Evolutionary conservation across 768 basidiomycete species (phyloP), one percentile per base, ranked within the genome.

Genomic region (Rickenella mellea): DNA sequence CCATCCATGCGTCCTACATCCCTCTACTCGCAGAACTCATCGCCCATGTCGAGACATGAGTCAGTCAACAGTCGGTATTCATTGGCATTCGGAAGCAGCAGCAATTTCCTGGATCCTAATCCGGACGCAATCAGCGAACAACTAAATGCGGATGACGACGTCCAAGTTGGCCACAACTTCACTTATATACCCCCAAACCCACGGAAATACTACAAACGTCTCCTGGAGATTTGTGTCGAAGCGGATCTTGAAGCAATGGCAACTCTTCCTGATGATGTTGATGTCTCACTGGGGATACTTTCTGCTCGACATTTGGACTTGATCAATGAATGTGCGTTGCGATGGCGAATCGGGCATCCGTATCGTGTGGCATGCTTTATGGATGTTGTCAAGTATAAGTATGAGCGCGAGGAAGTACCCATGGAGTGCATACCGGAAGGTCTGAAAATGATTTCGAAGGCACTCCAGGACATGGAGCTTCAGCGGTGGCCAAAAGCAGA

Each of bases 351-450:
- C 47, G 75, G 79, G 2, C 81, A 83, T 48, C 66, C 83, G 14
- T 87, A 84, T 55, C 78, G 86, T 26, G 80, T 74, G 1, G 71
- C 80, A 8, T 82, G 80, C 54, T 96, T 93, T 65, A 63, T 96
- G 52, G 83, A 88, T 42, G 69, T 90, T 41, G 87, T 97, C 40
- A 83, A 79, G 48, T 78, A 83, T 39, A 80, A 91, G 56, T 96
- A 84, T 55, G 86, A 92, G 62, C 76, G 84, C 26, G 82, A 85
- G 48, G 82, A 91, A 48, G 88, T 98, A 5, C 96, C 96, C 2
- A 66, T 94, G 55, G 94, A 94, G 54, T 98, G 96, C 59, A 78
- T 98, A 40, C 85, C 85, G 0, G 96, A 97, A 60, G 94, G 88
- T 9, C 61, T 96, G 36, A 73, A 78, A 33, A 78, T 76, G 43